phyloP scores from a whole-genome alignment of 1,139 yeast species.

The Yamadazyma aaseri region DNA sequence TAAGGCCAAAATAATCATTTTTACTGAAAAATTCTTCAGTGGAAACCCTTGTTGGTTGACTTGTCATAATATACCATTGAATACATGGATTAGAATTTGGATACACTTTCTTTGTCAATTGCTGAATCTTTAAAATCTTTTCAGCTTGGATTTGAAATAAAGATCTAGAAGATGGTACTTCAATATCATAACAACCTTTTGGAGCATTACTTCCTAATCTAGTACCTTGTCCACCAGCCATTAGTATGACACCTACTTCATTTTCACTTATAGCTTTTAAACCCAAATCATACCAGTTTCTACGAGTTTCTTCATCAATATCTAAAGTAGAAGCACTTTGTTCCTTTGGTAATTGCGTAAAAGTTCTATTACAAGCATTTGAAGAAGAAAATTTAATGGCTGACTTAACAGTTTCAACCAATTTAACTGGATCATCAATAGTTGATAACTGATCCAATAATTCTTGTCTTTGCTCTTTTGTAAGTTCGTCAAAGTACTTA shows the following conservation, averaged over 20 bases:
- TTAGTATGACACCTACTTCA: conserved; percentile 82
- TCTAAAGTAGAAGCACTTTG: conserved; percentile 54
- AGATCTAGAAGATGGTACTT: conserved; percentile 79
- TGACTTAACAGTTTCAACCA: conserved; percentile 43
- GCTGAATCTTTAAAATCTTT: conserved; percentile 64
- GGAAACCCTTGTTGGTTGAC: conserved; percentile 76
- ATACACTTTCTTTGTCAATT: conserved; percentile 43
- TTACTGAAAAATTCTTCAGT: conserved; percentile 72
- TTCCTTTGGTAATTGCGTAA: conserved; percentile 49
- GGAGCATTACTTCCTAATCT: conserved; percentile 87
- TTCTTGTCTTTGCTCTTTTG: conserved; percentile 26
- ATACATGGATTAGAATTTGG: conserved; percentile 37
- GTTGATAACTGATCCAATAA: conserved; percentile 38
- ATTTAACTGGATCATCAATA: conserved; percentile 41
- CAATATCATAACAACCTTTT: conserved; percentile 90
- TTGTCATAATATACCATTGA: conserved; percentile 94
- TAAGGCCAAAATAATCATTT: conserved; percentile 70
- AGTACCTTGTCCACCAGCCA: conserved; percentile 99
- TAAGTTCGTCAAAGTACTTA: conserved; percentile 37
- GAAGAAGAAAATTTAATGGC: conserved; percentile 46
- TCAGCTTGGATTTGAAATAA: conserved; percentile 94
- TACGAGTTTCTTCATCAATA: conserved; percentile 23
- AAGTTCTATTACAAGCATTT: conserved; percentile 31
- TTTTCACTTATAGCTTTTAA: conserved; percentile 64
- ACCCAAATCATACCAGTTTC: conserved; percentile 60